Evolutionary conservation across 257 asterid species (phyloP).

Genomic region (Phtheirospermum japonicum): DNA sequence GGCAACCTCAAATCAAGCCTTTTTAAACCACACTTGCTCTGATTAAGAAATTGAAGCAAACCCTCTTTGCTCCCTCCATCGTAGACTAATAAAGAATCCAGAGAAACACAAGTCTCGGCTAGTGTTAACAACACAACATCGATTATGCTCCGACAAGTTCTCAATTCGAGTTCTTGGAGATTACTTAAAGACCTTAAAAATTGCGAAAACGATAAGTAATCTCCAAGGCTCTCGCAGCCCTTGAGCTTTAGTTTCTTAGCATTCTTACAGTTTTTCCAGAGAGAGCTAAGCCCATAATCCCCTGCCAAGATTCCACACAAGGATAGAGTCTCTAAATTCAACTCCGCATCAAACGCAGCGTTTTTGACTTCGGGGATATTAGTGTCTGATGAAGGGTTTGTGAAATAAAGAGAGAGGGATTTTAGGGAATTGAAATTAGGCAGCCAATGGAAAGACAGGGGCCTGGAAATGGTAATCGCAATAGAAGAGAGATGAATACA

Average conservation of each 20-base stretch:
- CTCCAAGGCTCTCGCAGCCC: constrained; percentile 72
- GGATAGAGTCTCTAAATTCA: constrained; percentile 53
- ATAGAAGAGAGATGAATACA: constrained; percentile 54
- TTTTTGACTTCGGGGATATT: not conserved
- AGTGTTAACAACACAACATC: constrained; percentile 51
- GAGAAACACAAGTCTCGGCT: constrained; percentile 40
- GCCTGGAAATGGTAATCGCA: constrained; percentile 46
- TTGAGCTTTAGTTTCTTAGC: constrained; percentile 50
- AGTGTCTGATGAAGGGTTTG: constrained; percentile 28
- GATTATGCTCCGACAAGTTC: constrained; percentile 54
- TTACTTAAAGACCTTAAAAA: constrained; percentile 31
- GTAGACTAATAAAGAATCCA: constrained; percentile 51
- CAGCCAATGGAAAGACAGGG: constrained; percentile 52
- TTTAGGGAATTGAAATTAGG: constrained; percentile 39
- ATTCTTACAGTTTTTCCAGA: constrained; percentile 65
- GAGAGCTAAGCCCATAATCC: constrained; percentile 48
- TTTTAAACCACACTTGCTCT: constrained; percentile 38
- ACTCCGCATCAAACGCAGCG: constrained; percentile 27
- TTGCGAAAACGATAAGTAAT: constrained; percentile 41
- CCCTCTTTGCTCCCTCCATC: constrained; percentile 75
- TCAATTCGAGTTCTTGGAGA: constrained; percentile 58
- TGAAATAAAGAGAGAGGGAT: constrained; percentile 40
- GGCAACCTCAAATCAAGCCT: constrained; percentile 71
- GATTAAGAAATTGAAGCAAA: constrained; percentile 56
- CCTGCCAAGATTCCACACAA: constrained; percentile 44